Evolutionary conservation across 2,329 filamentous ascomycete genomes (phyloP).

Genomic region (Xylariaceae sp.): DNA sequence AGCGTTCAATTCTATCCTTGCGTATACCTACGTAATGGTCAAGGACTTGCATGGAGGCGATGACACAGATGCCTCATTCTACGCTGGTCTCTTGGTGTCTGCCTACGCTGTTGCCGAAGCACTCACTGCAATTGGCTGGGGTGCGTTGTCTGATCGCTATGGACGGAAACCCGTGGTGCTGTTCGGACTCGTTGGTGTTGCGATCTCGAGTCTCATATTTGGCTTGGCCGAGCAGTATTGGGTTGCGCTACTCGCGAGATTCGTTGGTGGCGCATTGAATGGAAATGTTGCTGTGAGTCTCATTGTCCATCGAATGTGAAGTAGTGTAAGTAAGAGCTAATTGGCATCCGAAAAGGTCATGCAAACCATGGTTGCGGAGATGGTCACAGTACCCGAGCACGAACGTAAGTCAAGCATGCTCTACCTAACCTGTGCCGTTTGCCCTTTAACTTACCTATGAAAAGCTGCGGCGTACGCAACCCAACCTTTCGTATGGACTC

Average conservation of each 20-base stretch:
- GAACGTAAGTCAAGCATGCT: constrained; percentile 29
- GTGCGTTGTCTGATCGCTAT: constrained; percentile 37
- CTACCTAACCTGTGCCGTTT: neutral
- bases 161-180: constrained; percentile 36
- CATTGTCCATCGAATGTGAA: neutral
- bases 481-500: constrained; percentile 36
- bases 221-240: constrained; percentile 39
- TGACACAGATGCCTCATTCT: constrained; percentile 42
- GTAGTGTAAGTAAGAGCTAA: neutral
- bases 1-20: constrained; percentile 43
- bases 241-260: constrained; percentile 39
- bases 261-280: constrained; percentile 38
- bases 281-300: constrained; percentile 37
- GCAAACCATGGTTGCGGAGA: constrained; percentile 41
- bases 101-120: constrained; percentile 42
- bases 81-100: constrained; percentile 44
- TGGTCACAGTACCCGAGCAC: constrained; percentile 39
- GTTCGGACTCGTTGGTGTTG: constrained; percentile 33
- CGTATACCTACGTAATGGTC: constrained; percentile 42
- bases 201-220: constrained; percentile 39
- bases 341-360: constrained; percentile 28
- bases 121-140: constrained; percentile 40
- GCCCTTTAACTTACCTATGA: neutral
- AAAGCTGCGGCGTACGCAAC: constrained; percentile 32
- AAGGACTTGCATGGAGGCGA: constrained; percentile 32